A percentile compares a stretch with the other conserved stretches of the same genome.
phyloP scores from a whole-genome alignment of 108 stramenopile genomes.

The Nitzschia sp. region DNA sequence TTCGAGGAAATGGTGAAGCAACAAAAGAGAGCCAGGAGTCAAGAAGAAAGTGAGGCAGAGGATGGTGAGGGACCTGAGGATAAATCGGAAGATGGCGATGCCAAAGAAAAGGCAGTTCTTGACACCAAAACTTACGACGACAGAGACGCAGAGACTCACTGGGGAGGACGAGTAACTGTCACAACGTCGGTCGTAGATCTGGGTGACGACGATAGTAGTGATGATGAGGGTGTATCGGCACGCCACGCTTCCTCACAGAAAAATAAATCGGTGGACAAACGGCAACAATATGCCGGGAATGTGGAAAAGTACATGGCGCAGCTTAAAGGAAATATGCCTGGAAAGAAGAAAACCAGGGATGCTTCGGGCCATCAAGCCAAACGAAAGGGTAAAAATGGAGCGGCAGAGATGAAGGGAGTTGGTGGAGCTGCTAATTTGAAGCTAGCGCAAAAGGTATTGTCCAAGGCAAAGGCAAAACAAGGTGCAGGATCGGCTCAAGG shows the following conservation, averaged over 20 bases:
- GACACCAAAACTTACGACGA: slow-evolving; percentile 61
- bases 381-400: slow-evolving; percentile 80
- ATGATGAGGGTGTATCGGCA: slow-evolving; percentile 33
- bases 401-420: slow-evolving; percentile 81
- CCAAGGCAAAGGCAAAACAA: slow-evolving; percentile 25
- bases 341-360: slow-evolving; percentile 44
- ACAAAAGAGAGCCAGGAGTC: neutral
- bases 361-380: slow-evolving; percentile 13
- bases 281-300: slow-evolving; percentile 72
- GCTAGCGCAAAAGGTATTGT: slow-evolving; percentile 69
- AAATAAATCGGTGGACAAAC: slow-evolving; percentile 51
- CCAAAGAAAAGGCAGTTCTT: slow-evolving; percentile 5
- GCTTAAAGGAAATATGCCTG: slow-evolving; percentile 71
- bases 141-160: slow-evolving; percentile 50
- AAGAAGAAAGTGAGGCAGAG: slow-evolving; percentile 20
- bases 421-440: slow-evolving; percentile 67
- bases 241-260: neutral
- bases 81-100: slow-evolving; percentile 19
- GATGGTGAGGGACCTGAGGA: slow-evolving; percentile 23
- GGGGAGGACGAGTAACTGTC: slow-evolving; percentile 79
- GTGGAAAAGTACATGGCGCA: slow-evolving; percentile 63
- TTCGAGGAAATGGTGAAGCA: slow-evolving; percentile 25
- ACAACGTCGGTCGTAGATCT: slow-evolving; percentile 68
- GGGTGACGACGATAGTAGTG: slow-evolving; percentile 46
- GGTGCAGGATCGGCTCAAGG: neutral